phyloP scores from a whole-genome alignment of 2,329 filamentous ascomycete genomes.

The Nothophaeocryptopus gaeumannii region DNA sequence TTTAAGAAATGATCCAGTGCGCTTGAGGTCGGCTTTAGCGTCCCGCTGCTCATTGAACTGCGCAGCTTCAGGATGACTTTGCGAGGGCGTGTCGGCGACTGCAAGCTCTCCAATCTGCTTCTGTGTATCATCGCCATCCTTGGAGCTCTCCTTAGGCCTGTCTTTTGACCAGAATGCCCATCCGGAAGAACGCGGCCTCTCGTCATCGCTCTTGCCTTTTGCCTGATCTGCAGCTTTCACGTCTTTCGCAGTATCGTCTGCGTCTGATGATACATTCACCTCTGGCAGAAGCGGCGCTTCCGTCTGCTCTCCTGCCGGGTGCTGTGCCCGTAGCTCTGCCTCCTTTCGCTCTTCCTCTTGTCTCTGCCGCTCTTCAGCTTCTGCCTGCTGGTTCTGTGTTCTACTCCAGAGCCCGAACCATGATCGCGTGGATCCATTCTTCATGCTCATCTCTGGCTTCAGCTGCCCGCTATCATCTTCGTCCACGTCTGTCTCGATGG shows the following conservation, averaged over 20 bases:
- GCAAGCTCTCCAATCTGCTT: conserved; percentile 53
- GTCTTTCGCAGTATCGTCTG: conserved; percentile 8
- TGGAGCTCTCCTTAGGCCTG: conserved; percentile 37
- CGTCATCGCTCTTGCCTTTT: conserved; percentile 9
- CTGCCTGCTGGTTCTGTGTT: conserved; percentile 42
- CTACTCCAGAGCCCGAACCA: conserved; percentile 53
- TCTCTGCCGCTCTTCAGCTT: conserved; percentile 23
- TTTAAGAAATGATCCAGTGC: conserved; percentile 25
- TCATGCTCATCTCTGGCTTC: conserved; percentile 25
- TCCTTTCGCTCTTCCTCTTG: not conserved
- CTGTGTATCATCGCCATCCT: conserved; percentile 55
- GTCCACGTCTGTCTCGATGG: not conserved
- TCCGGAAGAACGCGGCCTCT: conserved; percentile 53
- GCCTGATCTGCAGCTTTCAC: conserved; percentile 2
- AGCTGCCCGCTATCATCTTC: conserved; percentile 10
- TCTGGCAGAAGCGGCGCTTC: conserved; percentile 13
- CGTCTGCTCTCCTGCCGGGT: conserved; percentile 11
- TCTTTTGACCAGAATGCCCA: conserved; percentile 81
- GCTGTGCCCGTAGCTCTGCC: conserved; percentile 18
- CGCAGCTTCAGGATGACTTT: conserved; percentile 50
- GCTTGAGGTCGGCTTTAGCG: conserved; percentile 17
- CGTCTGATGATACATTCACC: conserved; percentile 10
- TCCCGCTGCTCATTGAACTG: conserved; percentile 44
- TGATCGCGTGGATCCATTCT: conserved; percentile 31
- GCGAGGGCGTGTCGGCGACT: conserved; percentile 51